Conservation (phyloP, 78 protist genomes). For the Dictyostelium purpureum region DNA sequence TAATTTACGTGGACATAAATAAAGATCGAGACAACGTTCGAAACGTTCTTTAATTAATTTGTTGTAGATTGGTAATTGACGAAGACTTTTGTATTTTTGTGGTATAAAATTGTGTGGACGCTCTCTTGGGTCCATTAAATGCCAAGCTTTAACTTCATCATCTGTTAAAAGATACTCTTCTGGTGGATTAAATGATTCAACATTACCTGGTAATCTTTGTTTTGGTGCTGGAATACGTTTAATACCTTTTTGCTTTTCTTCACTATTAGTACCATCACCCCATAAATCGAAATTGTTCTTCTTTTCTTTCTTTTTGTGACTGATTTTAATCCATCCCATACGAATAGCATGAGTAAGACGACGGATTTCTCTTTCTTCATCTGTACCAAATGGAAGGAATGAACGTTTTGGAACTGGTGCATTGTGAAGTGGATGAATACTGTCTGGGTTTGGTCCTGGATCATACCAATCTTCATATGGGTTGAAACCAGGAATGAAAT, state of each 20-base stretch:
- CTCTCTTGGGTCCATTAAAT: conserved; percentile 35
- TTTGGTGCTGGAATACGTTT: conserved; percentile 72
- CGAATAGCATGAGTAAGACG: conserved; percentile 36
- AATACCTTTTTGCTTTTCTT: conserved; percentile 11
- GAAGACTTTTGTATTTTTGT: conserved; percentile 81
- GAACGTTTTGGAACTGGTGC: conserved; percentile 89
- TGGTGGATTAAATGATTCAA: conserved; percentile 98
- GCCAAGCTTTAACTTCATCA: conserved; percentile 84
- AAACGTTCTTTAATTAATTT: conserved; percentile 90
- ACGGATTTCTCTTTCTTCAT: conserved; percentile 83
- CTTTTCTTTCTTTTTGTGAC: background rate
- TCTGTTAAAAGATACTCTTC: conserved; percentile 91
- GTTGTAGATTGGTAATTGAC: conserved; percentile 91
- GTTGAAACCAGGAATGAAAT: conserved; percentile 31
- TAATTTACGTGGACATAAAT: conserved; percentile 91
- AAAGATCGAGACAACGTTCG: conserved; percentile 97
- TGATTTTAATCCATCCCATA: conserved; percentile 58
- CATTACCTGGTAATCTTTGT: conserved; percentile 89
- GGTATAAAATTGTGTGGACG: conserved; percentile 87
- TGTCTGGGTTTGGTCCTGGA: conserved; percentile 68
- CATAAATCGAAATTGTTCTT: conserved; percentile 54
- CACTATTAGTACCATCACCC: conserved; percentile 38
- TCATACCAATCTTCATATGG: conserved; percentile 59
- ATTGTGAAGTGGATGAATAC: conserved; percentile 74
- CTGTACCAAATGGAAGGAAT: conserved; percentile 85